phyloP scores from a whole-genome alignment of 257 asterid species.

The Linaria vulgaris region DNA sequence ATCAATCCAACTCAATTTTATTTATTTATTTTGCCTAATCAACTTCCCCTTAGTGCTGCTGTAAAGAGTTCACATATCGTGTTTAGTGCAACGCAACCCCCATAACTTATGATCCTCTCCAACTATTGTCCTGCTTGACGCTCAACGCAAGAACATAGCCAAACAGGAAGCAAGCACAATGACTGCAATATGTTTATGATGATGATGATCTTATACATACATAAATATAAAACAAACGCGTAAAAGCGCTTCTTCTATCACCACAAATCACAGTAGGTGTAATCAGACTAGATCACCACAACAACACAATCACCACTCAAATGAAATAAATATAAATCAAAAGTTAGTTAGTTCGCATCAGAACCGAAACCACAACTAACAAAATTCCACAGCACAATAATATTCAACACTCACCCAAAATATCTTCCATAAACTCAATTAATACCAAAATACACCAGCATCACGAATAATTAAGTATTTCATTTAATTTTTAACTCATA shows the following conservation, averaged over 20 bases:
- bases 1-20: no score
- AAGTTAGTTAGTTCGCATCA: no score
- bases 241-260: background rate
- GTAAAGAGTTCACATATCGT: no score
- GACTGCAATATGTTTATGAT: background rate
- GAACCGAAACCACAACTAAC: no score
- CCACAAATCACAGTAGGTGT: background rate
- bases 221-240: background rate
- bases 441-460: background rate
- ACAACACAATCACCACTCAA: no score
- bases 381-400: no score
- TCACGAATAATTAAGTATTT: conserved; percentile 3
- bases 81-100: no score
- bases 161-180: background rate
- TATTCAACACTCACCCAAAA: background rate
- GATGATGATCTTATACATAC: background rate
- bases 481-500: no score
- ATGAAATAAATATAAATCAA: no score
- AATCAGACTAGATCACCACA: no score
- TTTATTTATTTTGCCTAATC: no score
- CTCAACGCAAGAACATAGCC: background rate
- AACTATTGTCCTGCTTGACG: background rate
- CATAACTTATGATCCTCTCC: background rate
- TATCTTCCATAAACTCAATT: conserved; percentile 18
- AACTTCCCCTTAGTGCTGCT: no score